phyloP scores from a whole-genome alignment of 768 basidiomycete genomes.

The Cyathus striatus region DNA sequence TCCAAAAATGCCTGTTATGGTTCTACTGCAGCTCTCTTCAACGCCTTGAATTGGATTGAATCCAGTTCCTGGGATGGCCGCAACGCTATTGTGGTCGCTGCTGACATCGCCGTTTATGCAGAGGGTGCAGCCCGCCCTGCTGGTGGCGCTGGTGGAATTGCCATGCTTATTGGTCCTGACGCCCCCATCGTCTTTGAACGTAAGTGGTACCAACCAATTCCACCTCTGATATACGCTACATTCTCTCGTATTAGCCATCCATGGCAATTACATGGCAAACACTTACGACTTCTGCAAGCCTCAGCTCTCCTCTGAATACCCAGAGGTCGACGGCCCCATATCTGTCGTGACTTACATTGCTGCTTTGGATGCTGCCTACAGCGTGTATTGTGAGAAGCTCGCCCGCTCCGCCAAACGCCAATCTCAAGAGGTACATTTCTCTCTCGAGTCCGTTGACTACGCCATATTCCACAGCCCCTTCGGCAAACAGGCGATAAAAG shows the following conservation, averaged over 20 bases:
- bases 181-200: conserved; percentile 94
- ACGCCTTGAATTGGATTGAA: conserved; percentile 98
- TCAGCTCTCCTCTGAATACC: conserved; percentile 89
- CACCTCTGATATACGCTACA: no score
- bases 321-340: conserved; percentile 95
- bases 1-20: conserved; percentile 99
- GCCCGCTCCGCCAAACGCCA: conserved; percentile 60
- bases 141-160: conserved; percentile 94
- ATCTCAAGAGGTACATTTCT: conserved; percentile 46
- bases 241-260: conserved; percentile 58
- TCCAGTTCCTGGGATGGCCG: conserved; percentile 95
- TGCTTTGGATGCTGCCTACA: conserved; percentile 88
- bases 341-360: conserved; percentile 94
- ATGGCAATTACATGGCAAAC: conserved; percentile 96
- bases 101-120: conserved; percentile 97
- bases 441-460: conserved; percentile 84
- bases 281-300: conserved; percentile 99
- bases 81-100: conserved; percentile 93
- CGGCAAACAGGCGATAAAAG: conserved; percentile 98
- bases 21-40: conserved; percentile 97
- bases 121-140: conserved; percentile 93
- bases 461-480: conserved; percentile 96
- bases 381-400: conserved; percentile 76
- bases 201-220: conserved; percentile 44
- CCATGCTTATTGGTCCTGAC: conserved; percentile 93